Conservation (phyloP, 306 rosid genomes). For the Rosa chinensis region DNA sequence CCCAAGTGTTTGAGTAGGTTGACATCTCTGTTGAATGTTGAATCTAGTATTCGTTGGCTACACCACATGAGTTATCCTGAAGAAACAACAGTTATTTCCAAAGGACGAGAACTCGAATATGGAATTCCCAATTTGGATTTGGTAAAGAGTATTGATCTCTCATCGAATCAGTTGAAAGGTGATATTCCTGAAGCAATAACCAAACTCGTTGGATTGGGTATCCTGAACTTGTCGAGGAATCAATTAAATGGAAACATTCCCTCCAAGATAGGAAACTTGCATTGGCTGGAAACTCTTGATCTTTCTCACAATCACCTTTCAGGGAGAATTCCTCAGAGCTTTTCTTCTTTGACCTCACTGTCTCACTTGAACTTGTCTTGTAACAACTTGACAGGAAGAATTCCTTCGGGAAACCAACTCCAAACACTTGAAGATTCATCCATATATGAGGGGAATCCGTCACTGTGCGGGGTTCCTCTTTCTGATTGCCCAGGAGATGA, state of each 20-base stretch:
- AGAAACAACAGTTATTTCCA: neutral
- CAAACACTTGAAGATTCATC: slow-evolving; percentile 2
- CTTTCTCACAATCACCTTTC: slow-evolving; percentile 1
- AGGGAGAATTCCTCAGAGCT: slow-evolving; percentile 5
- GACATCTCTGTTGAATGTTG: neutral
- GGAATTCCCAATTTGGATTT: neutral
- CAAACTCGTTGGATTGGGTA: neutral
- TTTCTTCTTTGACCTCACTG: slow-evolving; percentile 10
- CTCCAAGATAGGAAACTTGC: neutral
- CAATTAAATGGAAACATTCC: slow-evolving; percentile 11
- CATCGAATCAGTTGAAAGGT: neutral
- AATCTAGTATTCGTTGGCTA: neutral
- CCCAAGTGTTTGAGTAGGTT: neutral
- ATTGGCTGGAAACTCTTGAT: neutral
- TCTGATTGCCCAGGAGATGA: neutral
- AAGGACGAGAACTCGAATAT: neutral
- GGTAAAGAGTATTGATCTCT: slow-evolving; percentile 5
- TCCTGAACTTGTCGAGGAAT: slow-evolving; percentile 17
- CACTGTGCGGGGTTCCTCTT: neutral
- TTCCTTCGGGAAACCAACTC: slow-evolving; percentile 6
- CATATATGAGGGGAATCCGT: neutral
- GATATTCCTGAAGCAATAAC: slow-evolving; percentile 11
- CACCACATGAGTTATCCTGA: neutral
- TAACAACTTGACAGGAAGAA: slow-evolving; percentile 15
- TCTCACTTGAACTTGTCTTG: slow-evolving; percentile 7